Base-by-base conservation (phyloP, 164 flowering plant genomes). In the Nymphaea thermarum region DNA sequence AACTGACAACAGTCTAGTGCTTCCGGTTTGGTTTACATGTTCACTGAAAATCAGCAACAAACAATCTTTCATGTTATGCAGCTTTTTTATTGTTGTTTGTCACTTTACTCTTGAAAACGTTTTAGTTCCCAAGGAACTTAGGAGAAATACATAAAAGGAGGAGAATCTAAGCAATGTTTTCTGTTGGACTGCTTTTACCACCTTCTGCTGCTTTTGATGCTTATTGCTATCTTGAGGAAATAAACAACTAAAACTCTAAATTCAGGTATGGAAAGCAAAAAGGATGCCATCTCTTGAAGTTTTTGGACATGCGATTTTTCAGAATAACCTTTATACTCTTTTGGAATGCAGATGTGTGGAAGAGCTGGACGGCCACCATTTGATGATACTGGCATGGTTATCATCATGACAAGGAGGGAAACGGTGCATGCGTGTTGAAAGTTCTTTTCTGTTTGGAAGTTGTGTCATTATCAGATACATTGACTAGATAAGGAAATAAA, bases 311-410 rank as follows among this genome's bases (percentile, higher is more conserved):
- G 6, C 55, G 2, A 6, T 6, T 47, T 47, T 14, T 6, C 7
- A 47, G 55, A 47, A 47, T 47, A 14, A 47, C 55, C 5, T 4
- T 47, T 7, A 47, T 47, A 47, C 55, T 47, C 51, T 59, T 71
- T 70, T 57, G 42, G 43, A 70, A 66, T 68, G 71, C 85, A 95
- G 98, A 95, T 95, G 99, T 82, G 87, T 74, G 99, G 99, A 65
- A 86, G 98, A 78, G 99, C 98, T 67, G 98, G 98, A 15, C 88
- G 97, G 67, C 98, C 99, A 67, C 98, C 98, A 63, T 95, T 95
- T 79, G 98, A 90, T 79, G 97, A 92, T 77, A 87, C 96, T 64
- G 98, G 99, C 76, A 79, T 76, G 77, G 98, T 89, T 72, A 83
- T 92, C 69, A 92, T 95, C 74, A 95, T 95, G 99, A 95, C 98